Evolutionary conservation across 1,284 basidiomycete species (phyloP).

Genomic region (Trichosporon asahii): DNA sequence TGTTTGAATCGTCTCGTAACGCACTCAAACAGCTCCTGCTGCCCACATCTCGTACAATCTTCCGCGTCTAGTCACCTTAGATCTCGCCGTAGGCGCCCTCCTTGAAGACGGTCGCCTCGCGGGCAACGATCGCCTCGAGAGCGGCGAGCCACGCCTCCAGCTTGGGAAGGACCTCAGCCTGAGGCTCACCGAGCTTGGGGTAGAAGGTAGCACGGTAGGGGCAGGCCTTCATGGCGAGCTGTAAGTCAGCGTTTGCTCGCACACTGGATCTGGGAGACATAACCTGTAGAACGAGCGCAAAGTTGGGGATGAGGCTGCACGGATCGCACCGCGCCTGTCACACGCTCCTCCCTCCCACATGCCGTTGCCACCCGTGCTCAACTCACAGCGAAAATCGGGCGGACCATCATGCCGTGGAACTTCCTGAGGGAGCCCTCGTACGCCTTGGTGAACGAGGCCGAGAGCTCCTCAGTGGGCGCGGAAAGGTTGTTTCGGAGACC

Average conservation of each 20-base stretch:
- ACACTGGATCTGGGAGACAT: not conserved
- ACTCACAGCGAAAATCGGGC: conserved; percentile 77
- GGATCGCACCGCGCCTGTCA: not conserved
- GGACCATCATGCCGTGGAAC: conserved; percentile 84
- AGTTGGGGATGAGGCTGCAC: not conserved
- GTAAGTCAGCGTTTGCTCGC: conserved; percentile 9
- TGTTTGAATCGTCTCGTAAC: not conserved
- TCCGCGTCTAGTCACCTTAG: conserved; percentile 23
- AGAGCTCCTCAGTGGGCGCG: conserved; percentile 68
- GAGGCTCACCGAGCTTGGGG: conserved; percentile 72
- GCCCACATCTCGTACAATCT: not conserved
- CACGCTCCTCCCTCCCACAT: not conserved
- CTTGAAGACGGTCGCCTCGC: conserved; percentile 71
- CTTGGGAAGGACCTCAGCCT: conserved; percentile 66
- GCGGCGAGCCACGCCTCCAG: conserved; percentile 75
- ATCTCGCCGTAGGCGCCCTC: conserved; percentile 64
- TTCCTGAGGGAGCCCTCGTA: conserved; percentile 81
- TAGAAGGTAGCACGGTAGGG: conserved; percentile 89
- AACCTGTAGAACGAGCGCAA: not conserved
- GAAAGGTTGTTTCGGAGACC: conserved; percentile 71
- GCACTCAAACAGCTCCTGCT: not conserved
- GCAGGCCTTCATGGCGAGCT: conserved; percentile 96
- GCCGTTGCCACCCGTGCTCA: not conserved
- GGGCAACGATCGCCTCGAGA: conserved; percentile 66
- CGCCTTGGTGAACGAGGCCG: conserved; percentile 71